These are phyloP conservation scores for Oryza officinalis DNA, from an alignment of 176 grass and related monocot genomes.

Conservation along the genomic window DNA sequence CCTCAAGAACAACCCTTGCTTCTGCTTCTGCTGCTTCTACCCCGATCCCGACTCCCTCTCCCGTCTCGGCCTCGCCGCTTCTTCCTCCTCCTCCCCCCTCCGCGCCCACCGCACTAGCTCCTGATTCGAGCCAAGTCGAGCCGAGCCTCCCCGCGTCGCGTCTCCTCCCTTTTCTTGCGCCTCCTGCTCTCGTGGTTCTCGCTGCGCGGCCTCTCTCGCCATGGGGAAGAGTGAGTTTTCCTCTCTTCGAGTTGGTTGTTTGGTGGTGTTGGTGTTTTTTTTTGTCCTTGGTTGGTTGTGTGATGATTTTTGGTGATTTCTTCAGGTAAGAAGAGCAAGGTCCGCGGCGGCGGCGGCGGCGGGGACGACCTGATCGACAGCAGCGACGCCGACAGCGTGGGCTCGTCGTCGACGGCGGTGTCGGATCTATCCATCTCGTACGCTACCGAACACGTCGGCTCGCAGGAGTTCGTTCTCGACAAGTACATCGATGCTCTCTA, in stretches of 20 bases:
- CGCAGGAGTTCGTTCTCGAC: constrained; percentile 81
- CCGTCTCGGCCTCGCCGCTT: constrained; percentile 20
- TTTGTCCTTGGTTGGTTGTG: not conserved
- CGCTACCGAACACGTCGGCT: constrained; percentile 65
- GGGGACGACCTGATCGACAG: constrained; percentile 76
- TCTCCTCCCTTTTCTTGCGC: not conserved
- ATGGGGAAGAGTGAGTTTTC: constrained; percentile 56
- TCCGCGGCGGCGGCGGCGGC: constrained; percentile 1
- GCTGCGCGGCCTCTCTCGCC: not conserved
- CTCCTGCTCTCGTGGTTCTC: too few relatives aligned
- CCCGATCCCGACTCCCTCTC: constrained; percentile 27
- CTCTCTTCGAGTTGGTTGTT: not conserved
- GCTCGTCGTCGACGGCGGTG: constrained; percentile 48
- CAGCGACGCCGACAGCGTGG: constrained; percentile 90
- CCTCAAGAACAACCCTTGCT: constrained; percentile 42
- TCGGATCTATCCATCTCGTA: constrained; percentile 64
- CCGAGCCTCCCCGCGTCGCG: not conserved
- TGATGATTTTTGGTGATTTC: constrained; percentile 34
- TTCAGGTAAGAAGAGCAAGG: constrained; percentile 51
- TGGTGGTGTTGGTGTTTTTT: not conserved
- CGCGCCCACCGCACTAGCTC: constrained; percentile 48
- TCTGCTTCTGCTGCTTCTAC: constrained; percentile 38
- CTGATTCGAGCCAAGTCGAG: constrained; percentile 28
- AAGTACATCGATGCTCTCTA: constrained; percentile 85
- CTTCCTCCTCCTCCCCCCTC: not conserved